Percentiles rank a stretch among this genome's conserved stretches.
Evolutionary conservation across 345 rosid species (phyloP).

Genomic region (Pistacia atlantica): DNA sequence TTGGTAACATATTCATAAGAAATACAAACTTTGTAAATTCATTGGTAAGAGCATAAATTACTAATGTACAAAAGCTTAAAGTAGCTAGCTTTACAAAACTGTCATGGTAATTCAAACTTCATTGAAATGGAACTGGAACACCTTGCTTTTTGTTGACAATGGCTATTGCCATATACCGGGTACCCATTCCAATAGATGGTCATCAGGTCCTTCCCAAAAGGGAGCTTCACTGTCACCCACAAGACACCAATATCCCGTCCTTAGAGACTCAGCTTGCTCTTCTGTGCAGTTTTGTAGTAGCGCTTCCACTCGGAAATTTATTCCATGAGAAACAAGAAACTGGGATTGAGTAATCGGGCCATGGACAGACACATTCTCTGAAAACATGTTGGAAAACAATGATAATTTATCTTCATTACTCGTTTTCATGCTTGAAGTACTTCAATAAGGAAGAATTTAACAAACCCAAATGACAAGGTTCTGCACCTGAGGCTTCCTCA

Average conservation of each 20-base stretch:
- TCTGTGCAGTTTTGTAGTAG: constrained; percentile 72
- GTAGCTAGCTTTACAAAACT: not conserved
- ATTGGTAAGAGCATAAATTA: constrained; percentile 7
- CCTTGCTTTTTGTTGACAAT: constrained; percentile 89
- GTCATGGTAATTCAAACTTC: constrained; percentile 21
- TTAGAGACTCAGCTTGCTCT: constrained; percentile 78
- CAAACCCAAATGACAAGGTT: constrained; percentile 5
- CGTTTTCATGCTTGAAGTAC: not conserved
- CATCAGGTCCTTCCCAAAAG: constrained; percentile 93
- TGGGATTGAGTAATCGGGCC: constrained; percentile 94
- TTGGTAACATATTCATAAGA: not conserved
- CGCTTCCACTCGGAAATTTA: constrained; percentile 92
- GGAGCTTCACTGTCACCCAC: constrained; percentile 99
- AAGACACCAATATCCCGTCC: constrained; percentile 87
- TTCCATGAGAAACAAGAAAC: constrained; percentile 86
- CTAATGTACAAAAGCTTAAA: not conserved
- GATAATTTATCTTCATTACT: constrained; percentile 3
- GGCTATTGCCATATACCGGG: constrained; percentile 81
- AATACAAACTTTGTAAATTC: not conserved
- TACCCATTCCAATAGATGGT: constrained; percentile 92
- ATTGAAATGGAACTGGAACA: constrained; percentile 73
- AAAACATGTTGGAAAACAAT: constrained; percentile 16
- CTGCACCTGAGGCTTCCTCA: constrained; percentile 80
- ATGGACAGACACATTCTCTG: constrained; percentile 73
- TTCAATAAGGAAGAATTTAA: not conserved